phyloP scores from a whole-genome alignment of 768 basidiomycete species.

The Termitomyces sp. region DNA sequence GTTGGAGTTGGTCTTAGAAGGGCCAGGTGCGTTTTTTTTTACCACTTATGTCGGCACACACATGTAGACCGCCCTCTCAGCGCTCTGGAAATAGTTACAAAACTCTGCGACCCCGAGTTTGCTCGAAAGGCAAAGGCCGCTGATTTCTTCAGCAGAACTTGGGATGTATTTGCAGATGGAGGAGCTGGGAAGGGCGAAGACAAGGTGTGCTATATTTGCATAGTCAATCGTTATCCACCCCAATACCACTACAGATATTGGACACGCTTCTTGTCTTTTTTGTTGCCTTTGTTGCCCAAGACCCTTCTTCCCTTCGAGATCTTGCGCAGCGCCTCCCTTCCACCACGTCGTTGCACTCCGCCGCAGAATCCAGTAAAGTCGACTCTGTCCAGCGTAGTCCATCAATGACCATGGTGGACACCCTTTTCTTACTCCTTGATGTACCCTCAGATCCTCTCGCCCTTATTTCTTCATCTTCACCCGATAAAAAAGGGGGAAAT shows the following conservation, averaged over 20 bases:
- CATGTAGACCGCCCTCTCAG: constrained; percentile 30
- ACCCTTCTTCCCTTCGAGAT: constrained; percentile 51
- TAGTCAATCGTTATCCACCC: neutral
- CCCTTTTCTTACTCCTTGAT: constrained; percentile 42
- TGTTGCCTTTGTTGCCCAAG: constrained; percentile 58
- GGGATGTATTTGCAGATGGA: constrained; percentile 59
- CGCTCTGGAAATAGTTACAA: constrained; percentile 72
- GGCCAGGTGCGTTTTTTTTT: constrained; percentile 49
- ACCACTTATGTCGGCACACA: neutral
- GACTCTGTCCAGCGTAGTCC: constrained; percentile 7
- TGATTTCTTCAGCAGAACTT: constrained; percentile 67
- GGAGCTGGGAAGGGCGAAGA: constrained; percentile 64
- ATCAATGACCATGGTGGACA: constrained; percentile 37
- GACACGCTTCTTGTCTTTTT: constrained; percentile 65
- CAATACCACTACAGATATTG: constrained; percentile 43
- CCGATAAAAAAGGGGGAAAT: constrained; percentile 12
- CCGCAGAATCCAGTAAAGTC: constrained; percentile 11
- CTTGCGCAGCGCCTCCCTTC: constrained; percentile 37
- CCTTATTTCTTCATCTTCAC: constrained; percentile 27
- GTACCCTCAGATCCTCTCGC: constrained; percentile 45
- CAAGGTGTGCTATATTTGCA: constrained; percentile 24
- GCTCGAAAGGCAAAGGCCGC: constrained; percentile 76
- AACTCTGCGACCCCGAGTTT: constrained; percentile 73
- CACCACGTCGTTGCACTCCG: constrained; percentile 4
- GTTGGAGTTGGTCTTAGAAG: constrained; percentile 56